Evolutionary conservation across 345 rosid genomes (phyloP).

Genomic region (Rhodamnia rubescens): DNA sequence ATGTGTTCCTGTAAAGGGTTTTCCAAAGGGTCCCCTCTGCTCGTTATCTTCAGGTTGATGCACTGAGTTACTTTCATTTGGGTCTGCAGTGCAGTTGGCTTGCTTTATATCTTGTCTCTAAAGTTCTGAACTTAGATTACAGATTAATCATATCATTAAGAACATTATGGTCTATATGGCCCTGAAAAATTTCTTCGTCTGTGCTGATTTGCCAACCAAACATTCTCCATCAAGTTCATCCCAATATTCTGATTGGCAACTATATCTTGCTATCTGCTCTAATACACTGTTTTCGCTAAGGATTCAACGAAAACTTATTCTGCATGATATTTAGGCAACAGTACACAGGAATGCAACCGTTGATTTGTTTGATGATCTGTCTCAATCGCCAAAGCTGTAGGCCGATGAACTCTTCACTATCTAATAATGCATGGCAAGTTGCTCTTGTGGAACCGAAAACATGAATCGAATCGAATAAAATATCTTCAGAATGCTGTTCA

Average conservation of each 20-base stretch:
- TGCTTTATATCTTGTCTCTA: not conserved
- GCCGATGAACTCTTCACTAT: not conserved
- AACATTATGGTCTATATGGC: not conserved
- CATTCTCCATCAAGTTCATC: not conserved
- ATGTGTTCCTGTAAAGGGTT: too few species aligned
- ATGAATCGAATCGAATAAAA: not conserved
- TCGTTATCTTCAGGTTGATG: too few species aligned
- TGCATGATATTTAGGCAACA: not conserved
- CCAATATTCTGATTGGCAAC: not conserved
- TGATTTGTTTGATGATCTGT: too few species aligned
- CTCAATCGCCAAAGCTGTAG: not conserved
- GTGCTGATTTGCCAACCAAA: not conserved
- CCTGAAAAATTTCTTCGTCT: not conserved
- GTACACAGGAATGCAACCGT: not conserved
- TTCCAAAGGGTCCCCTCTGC: too few species aligned
- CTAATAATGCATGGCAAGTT: not conserved
- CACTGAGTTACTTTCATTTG: not conserved
- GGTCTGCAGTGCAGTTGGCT: not conserved
- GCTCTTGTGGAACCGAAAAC: not conserved
- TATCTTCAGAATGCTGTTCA: not conserved
- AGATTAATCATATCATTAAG: not conserved
- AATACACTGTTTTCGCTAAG: not conserved
- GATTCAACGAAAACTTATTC: not conserved
- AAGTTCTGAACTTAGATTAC: not conserved
- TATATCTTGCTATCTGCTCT: not conserved